A percentile compares a stretch with the other conserved stretches of the same genome.
Evolutionary conservation across 163 green algal species (phyloP).

Genomic region (Trebouxiophyceae sp.): DNA sequence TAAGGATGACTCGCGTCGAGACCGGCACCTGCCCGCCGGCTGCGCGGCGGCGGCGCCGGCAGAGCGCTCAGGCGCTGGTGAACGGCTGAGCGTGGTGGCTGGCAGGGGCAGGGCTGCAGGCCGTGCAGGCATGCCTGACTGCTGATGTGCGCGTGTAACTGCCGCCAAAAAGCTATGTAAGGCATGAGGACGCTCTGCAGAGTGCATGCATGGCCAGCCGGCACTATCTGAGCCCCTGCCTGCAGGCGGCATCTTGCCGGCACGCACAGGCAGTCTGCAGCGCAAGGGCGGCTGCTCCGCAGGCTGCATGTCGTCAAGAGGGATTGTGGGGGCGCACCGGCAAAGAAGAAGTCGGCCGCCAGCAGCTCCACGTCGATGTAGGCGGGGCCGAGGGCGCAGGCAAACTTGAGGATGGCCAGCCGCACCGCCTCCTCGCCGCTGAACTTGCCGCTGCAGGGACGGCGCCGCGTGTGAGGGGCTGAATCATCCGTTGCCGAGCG

Average conservation of each 20-base stretch:
- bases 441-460: slow-evolving; percentile 72
- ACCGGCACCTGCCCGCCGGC: too few relatives aligned
- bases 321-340: slow-evolving; percentile 22
- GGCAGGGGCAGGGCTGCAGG: too few relatives aligned
- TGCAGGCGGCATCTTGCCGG: neutral
- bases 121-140: too few relatives aligned
- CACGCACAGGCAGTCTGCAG: neutral
- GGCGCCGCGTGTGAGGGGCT: neutral
- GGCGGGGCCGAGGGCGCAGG: slow-evolving; percentile 57
- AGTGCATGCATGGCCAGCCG: neutral
- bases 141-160: too few relatives aligned
- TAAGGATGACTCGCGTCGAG: slow-evolving; percentile 97
- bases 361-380: slow-evolving; percentile 93
- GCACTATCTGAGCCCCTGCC: neutral
- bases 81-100: too few relatives aligned
- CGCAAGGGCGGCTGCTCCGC: neutral
- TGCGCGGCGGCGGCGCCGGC: too few relatives aligned
- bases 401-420: slow-evolving; percentile 66
- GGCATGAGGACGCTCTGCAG: neutral
- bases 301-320: neutral
- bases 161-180: too few relatives aligned
- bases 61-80: too few relatives aligned
- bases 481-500: too few relatives aligned
- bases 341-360: slow-evolving; percentile 71
- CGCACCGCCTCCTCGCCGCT: slow-evolving; percentile 61